Conservation (phyloP, 1,284 basidiomycete species). For the Leccinum pallidistipes region DNA sequence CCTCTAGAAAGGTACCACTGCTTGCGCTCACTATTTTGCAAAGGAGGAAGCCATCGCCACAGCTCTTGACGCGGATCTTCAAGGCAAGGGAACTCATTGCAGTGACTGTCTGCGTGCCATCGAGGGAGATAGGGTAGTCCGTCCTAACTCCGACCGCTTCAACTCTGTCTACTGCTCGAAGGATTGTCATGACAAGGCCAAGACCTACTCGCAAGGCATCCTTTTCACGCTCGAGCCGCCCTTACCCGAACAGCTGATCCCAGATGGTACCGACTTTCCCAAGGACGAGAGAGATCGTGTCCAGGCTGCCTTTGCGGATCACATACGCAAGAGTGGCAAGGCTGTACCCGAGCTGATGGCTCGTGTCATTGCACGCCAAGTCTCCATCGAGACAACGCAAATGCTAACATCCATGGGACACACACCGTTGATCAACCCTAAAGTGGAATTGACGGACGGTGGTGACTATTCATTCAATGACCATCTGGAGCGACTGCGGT, state of each 20-base stretch:
- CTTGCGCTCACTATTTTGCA: not conserved
- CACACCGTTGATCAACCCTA: slow-evolving; percentile 28
- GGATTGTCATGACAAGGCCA: slow-evolving; percentile 57
- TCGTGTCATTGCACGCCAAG: slow-evolving; percentile 69
- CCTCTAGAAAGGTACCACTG: not conserved
- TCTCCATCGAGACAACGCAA: slow-evolving; percentile 63
- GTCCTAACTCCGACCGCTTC: slow-evolving; percentile 51
- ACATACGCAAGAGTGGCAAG: slow-evolving; percentile 49
- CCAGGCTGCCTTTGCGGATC: slow-evolving; percentile 56
- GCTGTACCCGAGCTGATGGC: slow-evolving; percentile 59
- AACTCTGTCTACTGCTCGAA: slow-evolving; percentile 69
- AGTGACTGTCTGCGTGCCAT: slow-evolving; percentile 67
- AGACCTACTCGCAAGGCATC: slow-evolving; percentile 60
- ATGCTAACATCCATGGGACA: slow-evolving; percentile 38
- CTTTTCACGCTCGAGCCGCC: slow-evolving; percentile 68
- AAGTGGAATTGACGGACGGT: slow-evolving; percentile 50
- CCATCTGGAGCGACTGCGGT: slow-evolving; percentile 72
- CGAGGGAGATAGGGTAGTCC: slow-evolving; percentile 44
- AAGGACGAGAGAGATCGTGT: slow-evolving; percentile 52
- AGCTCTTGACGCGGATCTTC: slow-evolving; percentile 67
- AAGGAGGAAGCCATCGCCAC: slow-evolving; percentile 74
- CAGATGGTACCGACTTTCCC: slow-evolving; percentile 34
- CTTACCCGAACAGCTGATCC: slow-evolving; percentile 53
- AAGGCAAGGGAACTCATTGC: slow-evolving; percentile 65
- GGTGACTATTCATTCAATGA: slow-evolving; percentile 66